Percentiles rank a stretch among this genome's conserved stretches.
phyloP scores from a whole-genome alignment of 345 rosid genomes.

The Heritiera littoralis region DNA sequence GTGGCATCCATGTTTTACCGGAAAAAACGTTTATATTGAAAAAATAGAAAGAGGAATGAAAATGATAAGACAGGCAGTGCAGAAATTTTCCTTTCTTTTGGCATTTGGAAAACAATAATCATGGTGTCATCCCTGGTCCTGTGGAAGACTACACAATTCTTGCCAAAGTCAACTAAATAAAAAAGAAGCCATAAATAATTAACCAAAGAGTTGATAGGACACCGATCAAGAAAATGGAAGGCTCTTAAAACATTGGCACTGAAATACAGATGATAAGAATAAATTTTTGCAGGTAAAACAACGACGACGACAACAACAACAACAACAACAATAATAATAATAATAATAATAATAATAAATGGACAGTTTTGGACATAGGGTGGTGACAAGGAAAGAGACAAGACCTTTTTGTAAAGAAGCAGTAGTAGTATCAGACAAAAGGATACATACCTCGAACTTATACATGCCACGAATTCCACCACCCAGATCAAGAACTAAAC shows the following conservation, averaged over 20 bases:
- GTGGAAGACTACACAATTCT: background rate
- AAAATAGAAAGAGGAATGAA: background rate
- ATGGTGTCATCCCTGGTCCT: background rate
- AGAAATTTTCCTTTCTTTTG: background rate
- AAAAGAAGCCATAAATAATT: background rate
- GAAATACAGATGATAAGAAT: background rate
- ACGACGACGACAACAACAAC: no score
- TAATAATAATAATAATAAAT: no score
- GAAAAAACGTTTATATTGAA: background rate
- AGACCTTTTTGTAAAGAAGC: background rate
- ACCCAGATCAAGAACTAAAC: conserved; percentile 92
- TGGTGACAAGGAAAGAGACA: background rate
- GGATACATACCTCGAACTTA: conserved; percentile 61
- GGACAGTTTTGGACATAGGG: background rate
- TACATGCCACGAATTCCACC: conserved; percentile 90
- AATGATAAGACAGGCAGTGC: background rate
- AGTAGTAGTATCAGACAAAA: conserved; percentile 11
- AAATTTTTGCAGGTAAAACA: background rate
- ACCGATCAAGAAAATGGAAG: conserved; percentile 8
- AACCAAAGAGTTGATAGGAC: background rate
- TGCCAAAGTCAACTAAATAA: background rate
- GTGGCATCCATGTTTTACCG: background rate
- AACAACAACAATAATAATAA: no score
- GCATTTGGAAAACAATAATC: background rate
- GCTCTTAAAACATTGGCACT: background rate